These are phyloP conservation scores for Tephrocybe sp. DNA, from an alignment of 768 basidiomycete genomes.

Conservation along the genomic window DNA sequence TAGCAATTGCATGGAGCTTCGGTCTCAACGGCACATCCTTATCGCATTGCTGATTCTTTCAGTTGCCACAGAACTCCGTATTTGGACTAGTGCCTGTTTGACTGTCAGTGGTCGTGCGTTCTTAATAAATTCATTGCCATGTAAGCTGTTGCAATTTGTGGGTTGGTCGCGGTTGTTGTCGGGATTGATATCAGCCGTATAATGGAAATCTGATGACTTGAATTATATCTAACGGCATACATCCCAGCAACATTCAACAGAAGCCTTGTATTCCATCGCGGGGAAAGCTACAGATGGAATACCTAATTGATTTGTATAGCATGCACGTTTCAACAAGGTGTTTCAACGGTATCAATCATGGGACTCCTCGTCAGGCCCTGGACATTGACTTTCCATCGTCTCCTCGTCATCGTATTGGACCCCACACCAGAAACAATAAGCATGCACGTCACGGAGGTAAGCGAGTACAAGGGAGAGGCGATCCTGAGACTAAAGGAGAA, in stretches of 20 bases:
- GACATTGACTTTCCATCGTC: constrained; percentile 66
- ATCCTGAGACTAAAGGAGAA: constrained; percentile 57
- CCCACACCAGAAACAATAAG: constrained; percentile 91
- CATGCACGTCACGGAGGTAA: constrained; percentile 69
- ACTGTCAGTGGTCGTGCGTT: not conserved
- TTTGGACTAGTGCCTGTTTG: too few species aligned
- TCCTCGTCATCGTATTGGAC: constrained; percentile 61
- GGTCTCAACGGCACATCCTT: not conserved
- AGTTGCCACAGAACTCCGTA: too few species aligned
- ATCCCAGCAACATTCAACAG: too few species aligned
- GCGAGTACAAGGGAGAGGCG: constrained; percentile 63
- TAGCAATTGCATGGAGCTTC: not conserved
- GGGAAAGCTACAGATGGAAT: not conserved
- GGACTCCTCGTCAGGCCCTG: constrained; percentile 71
- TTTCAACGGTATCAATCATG: constrained; percentile 56
- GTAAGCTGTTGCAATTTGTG: not conserved
- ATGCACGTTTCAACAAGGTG: not conserved
- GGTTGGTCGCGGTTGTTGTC: not conserved
- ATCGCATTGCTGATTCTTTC: too few species aligned
- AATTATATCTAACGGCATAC: too few species aligned
- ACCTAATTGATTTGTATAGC: not conserved
- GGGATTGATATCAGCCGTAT: too few species aligned
- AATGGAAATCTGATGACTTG: not conserved
- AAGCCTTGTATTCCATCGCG: too few species aligned
- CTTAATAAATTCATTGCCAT: not conserved